Percentiles rank a stretch among this genome's conserved stretches.
These are phyloP conservation scores for Globisporangium solare DNA, from an alignment of 352 stramenopile genomes.

Conservation along the genomic window DNA sequence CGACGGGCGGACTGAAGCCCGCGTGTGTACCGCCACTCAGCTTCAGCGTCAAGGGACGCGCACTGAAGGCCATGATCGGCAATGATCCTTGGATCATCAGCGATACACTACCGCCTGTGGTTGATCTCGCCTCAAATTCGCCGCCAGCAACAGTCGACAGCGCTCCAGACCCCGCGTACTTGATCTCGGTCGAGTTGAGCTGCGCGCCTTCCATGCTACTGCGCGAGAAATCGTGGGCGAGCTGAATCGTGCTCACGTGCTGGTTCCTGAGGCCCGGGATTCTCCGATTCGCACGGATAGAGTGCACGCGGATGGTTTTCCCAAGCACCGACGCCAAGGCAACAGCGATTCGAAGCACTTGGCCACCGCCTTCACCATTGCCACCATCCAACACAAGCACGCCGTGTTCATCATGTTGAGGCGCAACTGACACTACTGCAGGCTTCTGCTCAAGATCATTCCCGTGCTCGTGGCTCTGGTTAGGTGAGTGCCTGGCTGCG, in stretches of 20 bases:
- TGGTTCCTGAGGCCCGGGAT: constrained; percentile 76
- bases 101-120: constrained; percentile 50
- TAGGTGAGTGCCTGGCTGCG: no score
- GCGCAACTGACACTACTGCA: background rate
- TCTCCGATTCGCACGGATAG: constrained; percentile 70
- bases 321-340: constrained; percentile 61
- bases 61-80: constrained; percentile 39
- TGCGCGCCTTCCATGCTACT: constrained; percentile 26
- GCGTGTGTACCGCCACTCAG: constrained; percentile 59
- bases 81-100: constrained; percentile 66
- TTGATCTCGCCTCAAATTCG: constrained; percentile 28
- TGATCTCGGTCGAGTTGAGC: constrained; percentile 45
- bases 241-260: constrained; percentile 74
- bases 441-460: background rate
- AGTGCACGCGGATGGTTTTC: constrained; percentile 59
- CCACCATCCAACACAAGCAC: constrained; percentile 43
- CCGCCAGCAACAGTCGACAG: constrained; percentile 9
- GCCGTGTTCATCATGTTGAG: constrained; percentile 6
- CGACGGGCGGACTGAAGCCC: constrained; percentile 51
- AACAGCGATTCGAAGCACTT: constrained; percentile 83
- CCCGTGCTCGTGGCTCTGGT: constrained; percentile 3
- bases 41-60: constrained; percentile 18
- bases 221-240: constrained; percentile 36
- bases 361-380: constrained; percentile 82
- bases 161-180: constrained; percentile 23